phyloP scores from a whole-genome alignment of 257 asterid genomes.

The Thymus mandschuricus region DNA sequence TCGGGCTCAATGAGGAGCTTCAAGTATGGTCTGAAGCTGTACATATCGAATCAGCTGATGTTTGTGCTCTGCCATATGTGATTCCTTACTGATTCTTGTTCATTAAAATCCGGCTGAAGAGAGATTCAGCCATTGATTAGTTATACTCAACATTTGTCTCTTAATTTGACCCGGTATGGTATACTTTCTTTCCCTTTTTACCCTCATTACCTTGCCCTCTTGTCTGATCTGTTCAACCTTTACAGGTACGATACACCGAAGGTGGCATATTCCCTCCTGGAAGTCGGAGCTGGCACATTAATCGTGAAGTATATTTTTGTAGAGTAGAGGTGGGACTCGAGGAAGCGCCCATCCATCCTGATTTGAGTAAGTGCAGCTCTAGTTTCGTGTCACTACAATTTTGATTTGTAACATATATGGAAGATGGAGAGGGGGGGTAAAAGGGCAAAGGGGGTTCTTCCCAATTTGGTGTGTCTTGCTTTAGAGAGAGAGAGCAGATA shows the following conservation, averaged over 20 bases:
- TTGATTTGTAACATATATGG: conserved; percentile 65
- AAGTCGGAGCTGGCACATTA: background rate
- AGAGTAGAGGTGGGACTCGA: conserved; percentile 31
- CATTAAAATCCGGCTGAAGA: conserved; percentile 1
- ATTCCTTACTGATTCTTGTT: conserved; percentile 65
- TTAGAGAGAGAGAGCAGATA: conserved; percentile 6
- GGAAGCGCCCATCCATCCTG: conserved; percentile 18
- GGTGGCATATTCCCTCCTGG: conserved; percentile 4
- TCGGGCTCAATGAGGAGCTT: conserved; percentile 36
- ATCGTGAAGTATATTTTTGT: conserved; percentile 24
- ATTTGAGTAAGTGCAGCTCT: conserved; percentile 42
- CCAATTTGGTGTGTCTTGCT: conserved; percentile 21
- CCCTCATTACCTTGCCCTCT: background rate
- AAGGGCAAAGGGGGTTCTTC: conserved; percentile 36
- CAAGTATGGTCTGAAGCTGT: conserved; percentile 73
- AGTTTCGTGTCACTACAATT: conserved; percentile 50
- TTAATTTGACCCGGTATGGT: conserved; percentile 17
- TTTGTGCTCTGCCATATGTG: conserved; percentile 77
- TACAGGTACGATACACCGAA: conserved; percentile 16
- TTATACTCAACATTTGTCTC: conserved; percentile 9
- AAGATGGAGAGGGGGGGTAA: conserved; percentile 36
- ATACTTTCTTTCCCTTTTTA: background rate
- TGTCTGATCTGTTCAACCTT: background rate
- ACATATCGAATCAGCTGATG: conserved; percentile 61
- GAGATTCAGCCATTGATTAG: conserved; percentile 5